These are phyloP conservation scores for Abrus pulchellus DNA, from an alignment of 306 rosid species.

Conservation along the genomic window DNA sequence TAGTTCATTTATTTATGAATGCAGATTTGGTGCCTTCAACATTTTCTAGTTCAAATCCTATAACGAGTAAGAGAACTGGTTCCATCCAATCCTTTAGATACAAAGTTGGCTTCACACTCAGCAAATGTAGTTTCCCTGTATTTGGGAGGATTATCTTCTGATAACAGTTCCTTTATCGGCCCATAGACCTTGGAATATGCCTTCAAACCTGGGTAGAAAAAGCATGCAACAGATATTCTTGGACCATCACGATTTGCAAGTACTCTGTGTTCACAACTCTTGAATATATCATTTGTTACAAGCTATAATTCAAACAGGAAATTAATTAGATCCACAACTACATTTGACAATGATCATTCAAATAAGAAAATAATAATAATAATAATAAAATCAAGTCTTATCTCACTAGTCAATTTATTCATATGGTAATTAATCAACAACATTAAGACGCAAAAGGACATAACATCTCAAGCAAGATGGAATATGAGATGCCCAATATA, in stretches of 20 bases:
- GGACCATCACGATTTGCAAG: conserved; percentile 44
- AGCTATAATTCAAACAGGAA: conserved; percentile 35
- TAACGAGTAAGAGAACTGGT: not conserved
- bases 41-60: not conserved
- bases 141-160: conserved; percentile 59
- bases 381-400: not conserved
- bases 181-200: conserved; percentile 44
- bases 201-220: conserved; percentile 36
- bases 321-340: conserved; percentile 2
- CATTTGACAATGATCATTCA: not conserved
- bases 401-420: not conserved
- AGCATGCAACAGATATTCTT: conserved; percentile 51
- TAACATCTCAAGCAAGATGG: not conserved
- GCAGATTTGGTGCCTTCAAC: not conserved
- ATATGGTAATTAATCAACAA: not conserved
- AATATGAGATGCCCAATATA: not conserved
- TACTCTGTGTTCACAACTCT: conserved; percentile 52
- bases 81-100: conserved; percentile 36
- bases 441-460: not conserved
- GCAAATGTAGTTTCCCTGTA: conserved; percentile 52
- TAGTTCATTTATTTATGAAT: not conserved
- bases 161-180: conserved; percentile 65
- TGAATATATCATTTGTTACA: conserved; percentile 53
- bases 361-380: too few species aligned
- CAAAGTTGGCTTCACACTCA: conserved; percentile 32